A percentile compares a stretch with the other conserved stretches of the same genome.
Conservation (phyloP, 805 yeast genomes). For the Ogataea zsoltii region DNA sequence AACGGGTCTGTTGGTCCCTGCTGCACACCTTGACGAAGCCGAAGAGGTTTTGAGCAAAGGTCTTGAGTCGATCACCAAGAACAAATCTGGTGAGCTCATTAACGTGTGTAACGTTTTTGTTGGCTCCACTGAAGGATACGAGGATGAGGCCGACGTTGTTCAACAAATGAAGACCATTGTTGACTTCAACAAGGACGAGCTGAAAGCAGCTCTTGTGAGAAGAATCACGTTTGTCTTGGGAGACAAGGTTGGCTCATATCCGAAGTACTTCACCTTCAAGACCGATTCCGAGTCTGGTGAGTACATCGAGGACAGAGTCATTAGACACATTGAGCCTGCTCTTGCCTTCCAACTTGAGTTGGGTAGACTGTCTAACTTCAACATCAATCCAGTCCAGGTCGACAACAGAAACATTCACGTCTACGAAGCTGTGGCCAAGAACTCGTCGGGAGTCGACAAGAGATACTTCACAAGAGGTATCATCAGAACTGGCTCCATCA, state of each 20-base stretch:
- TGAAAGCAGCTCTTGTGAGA: slow-evolving; percentile 73
- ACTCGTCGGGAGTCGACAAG: slow-evolving; percentile 83
- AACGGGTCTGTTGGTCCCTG: slow-evolving; percentile 82
- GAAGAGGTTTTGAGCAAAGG: slow-evolving; percentile 81
- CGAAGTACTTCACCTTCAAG: slow-evolving; percentile 93
- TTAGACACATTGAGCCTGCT: slow-evolving; percentile 98
- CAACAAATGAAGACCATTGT: slow-evolving; percentile 63
- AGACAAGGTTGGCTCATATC: slow-evolving; percentile 80
- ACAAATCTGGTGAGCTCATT: slow-evolving; percentile 46
- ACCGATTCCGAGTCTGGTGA: slow-evolving; percentile 55
- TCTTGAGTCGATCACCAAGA: slow-evolving; percentile 64
- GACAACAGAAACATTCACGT: slow-evolving; percentile 98
- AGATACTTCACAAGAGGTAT: slow-evolving; percentile 97
- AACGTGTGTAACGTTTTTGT: slow-evolving; percentile 86
- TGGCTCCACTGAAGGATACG: slow-evolving; percentile 71
- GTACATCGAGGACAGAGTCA: slow-evolving; percentile 83
- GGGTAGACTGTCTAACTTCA: slow-evolving; percentile 90
- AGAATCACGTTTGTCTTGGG: slow-evolving; percentile 92
- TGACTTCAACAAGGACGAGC: slow-evolving; percentile 67
- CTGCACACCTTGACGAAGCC: slow-evolving; percentile 81
- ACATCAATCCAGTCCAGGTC: slow-evolving; percentile 91
- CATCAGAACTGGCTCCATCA: slow-evolving; percentile 91
- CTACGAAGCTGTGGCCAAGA: slow-evolving; percentile 94
- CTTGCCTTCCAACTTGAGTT: slow-evolving; percentile 96
- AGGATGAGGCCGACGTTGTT: slow-evolving; percentile 67